Evolutionary conservation across 176 grass and related monocot genomes (phyloP).

Genomic region (Paspalum vaginatum): DNA sequence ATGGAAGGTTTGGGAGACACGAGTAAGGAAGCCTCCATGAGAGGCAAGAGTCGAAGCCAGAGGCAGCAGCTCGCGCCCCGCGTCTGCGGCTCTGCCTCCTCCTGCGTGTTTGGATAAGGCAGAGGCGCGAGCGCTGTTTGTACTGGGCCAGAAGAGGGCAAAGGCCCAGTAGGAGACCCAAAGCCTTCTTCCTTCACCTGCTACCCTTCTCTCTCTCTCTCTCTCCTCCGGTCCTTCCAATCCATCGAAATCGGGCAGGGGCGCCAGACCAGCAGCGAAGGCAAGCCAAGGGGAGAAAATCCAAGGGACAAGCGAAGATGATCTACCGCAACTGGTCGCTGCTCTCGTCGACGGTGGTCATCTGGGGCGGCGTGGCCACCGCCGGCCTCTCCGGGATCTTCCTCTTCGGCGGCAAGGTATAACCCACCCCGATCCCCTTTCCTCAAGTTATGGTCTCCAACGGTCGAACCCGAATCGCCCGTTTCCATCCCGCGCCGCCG

Average conservation of each 20-base stretch:
- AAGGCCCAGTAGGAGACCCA: neutral
- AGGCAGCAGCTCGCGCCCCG: neutral
- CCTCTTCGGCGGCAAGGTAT: slow-evolving; percentile 74
- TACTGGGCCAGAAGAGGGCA: neutral
- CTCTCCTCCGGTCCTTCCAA: too few species aligned
- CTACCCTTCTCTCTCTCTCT: too few species aligned
- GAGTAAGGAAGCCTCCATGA: slow-evolving; percentile 48
- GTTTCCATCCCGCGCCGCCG: neutral
- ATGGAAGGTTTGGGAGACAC: slow-evolving; percentile 9
- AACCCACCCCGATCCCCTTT: neutral
- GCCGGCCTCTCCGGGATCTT: slow-evolving; percentile 63
- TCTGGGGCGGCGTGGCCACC: slow-evolving; percentile 75
- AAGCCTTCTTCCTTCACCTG: neutral
- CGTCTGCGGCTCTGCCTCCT: neutral
- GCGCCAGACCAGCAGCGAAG: neutral
- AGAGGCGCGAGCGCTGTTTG: neutral
- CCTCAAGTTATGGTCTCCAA: too few species aligned
- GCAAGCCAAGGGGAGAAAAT: neutral
- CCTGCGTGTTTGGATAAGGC: slow-evolving; percentile 23
- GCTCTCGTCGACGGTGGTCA: slow-evolving; percentile 69
- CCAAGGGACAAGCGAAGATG: slow-evolving; percentile 34
- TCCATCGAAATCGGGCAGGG: neutral
- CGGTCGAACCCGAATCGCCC: too few species aligned
- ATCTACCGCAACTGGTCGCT: slow-evolving; percentile 88
- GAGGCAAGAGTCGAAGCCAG: neutral